These are phyloP conservation scores for Trichosanthes truncata DNA, from an alignment of 306 rosid genomes.

Conservation along the genomic window DNA sequence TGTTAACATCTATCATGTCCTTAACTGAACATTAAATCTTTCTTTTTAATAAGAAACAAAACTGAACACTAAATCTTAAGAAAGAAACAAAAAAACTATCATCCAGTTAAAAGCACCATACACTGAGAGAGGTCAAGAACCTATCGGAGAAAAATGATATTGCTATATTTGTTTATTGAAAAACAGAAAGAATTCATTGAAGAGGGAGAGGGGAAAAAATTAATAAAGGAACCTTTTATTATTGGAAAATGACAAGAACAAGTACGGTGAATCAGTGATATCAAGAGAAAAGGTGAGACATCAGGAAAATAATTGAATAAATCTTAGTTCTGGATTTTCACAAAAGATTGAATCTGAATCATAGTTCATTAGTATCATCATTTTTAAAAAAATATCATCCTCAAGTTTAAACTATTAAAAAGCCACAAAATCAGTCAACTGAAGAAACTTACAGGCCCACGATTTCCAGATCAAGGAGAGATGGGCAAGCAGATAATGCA, in stretches of 20 bases:
- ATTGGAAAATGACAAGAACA: background rate
- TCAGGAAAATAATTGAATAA: background rate
- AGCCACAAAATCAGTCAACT: conserved; percentile 5
- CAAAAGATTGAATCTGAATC: background rate
- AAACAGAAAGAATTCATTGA: background rate
- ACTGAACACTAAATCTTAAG: background rate
- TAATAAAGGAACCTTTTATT: background rate
- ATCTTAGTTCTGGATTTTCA: background rate
- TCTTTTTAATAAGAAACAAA: background rate
- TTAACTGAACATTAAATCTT: background rate
- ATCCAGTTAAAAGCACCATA: background rate
- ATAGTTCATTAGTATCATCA: background rate
- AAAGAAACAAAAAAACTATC: background rate
- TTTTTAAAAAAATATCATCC: background rate
- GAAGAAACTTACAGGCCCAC: conserved; percentile 85
- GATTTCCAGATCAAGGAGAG: conserved; percentile 89
- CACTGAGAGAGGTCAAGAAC: background rate
- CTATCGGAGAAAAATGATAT: background rate
- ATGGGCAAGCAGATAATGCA: conserved; percentile 72
- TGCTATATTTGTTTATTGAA: background rate
- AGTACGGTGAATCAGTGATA: background rate
- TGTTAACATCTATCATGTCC: background rate
- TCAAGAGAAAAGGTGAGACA: background rate
- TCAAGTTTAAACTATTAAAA: conserved; percentile 14
- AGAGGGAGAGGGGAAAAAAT: background rate